Percentiles rank a stretch among this genome's conserved stretches.
phyloP scores from a whole-genome alignment of 2,329 filamentous ascomycete genomes.

The Aspergillus novoparasiticus region DNA sequence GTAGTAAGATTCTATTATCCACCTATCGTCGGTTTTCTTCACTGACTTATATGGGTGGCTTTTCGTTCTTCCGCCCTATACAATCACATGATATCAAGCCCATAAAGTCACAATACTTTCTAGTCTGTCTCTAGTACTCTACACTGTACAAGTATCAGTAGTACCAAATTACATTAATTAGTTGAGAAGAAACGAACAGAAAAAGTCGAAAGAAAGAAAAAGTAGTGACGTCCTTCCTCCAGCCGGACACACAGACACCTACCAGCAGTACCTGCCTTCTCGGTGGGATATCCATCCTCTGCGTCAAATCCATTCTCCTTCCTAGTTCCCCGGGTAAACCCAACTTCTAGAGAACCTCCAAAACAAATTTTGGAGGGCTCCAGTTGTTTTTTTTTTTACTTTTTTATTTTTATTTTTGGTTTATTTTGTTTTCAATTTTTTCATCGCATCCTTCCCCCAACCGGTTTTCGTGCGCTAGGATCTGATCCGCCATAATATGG shows the following conservation, averaged over 20 bases:
- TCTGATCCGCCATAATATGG: conserved; percentile 28
- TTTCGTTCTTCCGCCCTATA: not conserved
- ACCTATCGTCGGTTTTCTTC: too few relatives aligned
- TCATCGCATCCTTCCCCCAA: conserved; percentile 25
- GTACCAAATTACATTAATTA: not conserved
- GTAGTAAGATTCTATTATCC: too few relatives aligned
- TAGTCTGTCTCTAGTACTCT: not conserved
- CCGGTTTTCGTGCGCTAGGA: conserved; percentile 36
- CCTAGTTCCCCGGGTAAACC: not conserved
- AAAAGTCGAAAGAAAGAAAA: not conserved
- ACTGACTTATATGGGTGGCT: not conserved
- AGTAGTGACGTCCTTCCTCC: not conserved
- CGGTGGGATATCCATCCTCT: not conserved
- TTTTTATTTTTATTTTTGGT: too few relatives aligned
- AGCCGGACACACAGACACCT: conserved; percentile 8
- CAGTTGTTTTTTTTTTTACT: too few relatives aligned
- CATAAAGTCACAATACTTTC: not conserved
- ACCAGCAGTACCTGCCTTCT: conserved; percentile 16
- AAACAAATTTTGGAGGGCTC: too few relatives aligned
- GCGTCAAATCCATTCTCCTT: not conserved
- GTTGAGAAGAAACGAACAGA: not conserved
- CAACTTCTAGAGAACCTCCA: not conserved
- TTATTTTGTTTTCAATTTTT: not conserved
- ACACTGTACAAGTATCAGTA: not conserved
- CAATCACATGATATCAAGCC: not conserved